Conservation (phyloP, 2,329 filamentous ascomycete genomes). For the Aspergillus costaricaensis region DNA sequence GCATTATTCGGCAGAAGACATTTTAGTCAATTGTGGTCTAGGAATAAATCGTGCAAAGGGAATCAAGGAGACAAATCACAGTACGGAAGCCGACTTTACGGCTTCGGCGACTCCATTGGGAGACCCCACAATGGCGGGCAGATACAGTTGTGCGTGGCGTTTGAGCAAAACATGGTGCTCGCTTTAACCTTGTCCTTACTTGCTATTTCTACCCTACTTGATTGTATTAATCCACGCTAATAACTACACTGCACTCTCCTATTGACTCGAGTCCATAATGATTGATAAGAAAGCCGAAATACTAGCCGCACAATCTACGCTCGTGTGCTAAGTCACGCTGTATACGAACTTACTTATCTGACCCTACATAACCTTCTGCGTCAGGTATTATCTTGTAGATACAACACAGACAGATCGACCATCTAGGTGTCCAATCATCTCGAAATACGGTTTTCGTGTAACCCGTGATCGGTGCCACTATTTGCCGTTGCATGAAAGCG, state of each 20-base stretch:
- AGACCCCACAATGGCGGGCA: conserved; percentile 5
- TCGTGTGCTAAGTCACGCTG: too few species aligned
- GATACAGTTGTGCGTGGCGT: not conserved
- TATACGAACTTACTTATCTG: too few species aligned
- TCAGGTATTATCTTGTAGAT: not conserved
- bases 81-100: not conserved
- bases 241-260: too few species aligned
- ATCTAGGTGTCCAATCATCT: not conserved
- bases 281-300: too few species aligned
- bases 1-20: not conserved
- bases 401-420: not conserved
- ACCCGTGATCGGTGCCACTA: not conserved
- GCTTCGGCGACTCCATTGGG: conserved; percentile 1
- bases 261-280: too few species aligned
- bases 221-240: too few species aligned
- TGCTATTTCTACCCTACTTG: not conserved
- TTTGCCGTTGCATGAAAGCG: not conserved
- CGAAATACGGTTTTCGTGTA: not conserved
- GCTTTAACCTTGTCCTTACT: not conserved
- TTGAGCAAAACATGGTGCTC: not conserved
- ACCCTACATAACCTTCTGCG: too few species aligned
- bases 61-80: conserved; percentile 4
- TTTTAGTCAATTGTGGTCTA: not conserved
- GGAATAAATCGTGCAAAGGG: not conserved
- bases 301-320: too few species aligned